Base-by-base conservation (phyloP, 2,329 filamentous ascomycete genomes). In the Aspergillus persii region DNA sequence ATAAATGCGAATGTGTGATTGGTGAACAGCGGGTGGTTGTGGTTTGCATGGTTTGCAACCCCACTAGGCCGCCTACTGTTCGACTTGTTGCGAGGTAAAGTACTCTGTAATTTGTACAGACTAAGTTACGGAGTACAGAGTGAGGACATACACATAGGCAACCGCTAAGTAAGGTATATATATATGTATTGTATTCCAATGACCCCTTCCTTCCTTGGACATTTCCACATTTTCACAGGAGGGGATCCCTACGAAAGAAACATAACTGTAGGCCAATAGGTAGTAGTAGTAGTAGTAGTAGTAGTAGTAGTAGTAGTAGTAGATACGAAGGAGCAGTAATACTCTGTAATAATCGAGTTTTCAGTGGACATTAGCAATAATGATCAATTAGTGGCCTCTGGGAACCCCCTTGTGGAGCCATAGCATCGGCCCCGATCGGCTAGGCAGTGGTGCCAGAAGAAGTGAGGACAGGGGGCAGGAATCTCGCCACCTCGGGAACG, bases 401-500 rank as follows among this genome's bases (percentile, higher is more conserved):
- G 27, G 26, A 27, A 23, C 44, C 15, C 18, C 23, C 30, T 12
- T 15, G 36, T 33, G 50, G 46, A 54, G 51, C 31, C 46, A 31
- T 27, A 48, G 18, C 30, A 65, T 66, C 66, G 64, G 66, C 63
- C 65, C 61, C 59, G 67, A 67, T 71, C 71, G 70, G 71, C 68
- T 70, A 64, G 64, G 59, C 59, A 67, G 71, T 73, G 70, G 71
- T 69, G 68, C 69, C 68, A 72, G 62, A 60, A 57, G 61, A 51
- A 47, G 54, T 58, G 57, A 59, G 60, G 47, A 61, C 56, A 63
- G 57, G 53, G 68, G 68, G 68, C 41, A 56, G 57, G 63, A 60
- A 56, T 72, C 71, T 72, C 72, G 72, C 72, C 72, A 74, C 72
- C 68, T 69, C 71, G 71, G 71, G 66, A 70, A 61, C 65, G 61